These are phyloP conservation scores for Suillus lakei DNA, from an alignment of 768 basidiomycete genomes.

Conservation along the genomic window DNA sequence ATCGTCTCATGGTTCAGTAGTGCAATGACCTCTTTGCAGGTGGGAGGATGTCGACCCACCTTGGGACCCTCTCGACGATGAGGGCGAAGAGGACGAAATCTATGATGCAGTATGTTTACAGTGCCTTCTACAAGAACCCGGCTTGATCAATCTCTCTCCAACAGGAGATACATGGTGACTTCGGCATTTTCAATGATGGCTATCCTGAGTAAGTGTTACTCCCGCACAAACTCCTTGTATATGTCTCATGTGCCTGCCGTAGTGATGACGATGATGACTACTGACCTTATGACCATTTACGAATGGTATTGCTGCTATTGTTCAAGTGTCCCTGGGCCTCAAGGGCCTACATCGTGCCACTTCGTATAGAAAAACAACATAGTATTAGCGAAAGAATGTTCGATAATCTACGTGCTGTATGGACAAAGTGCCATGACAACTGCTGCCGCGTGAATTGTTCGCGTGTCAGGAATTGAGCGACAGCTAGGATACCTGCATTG, in stretches of 20 bases:
- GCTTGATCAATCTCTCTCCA: background rate
- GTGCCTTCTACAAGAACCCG: background rate
- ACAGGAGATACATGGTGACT: constrained; percentile 3
- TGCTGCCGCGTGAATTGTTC: no score
- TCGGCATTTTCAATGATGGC: constrained; percentile 5
- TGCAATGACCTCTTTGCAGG: constrained; percentile 12
- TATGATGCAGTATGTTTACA: background rate
- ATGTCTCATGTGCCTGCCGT: no score
- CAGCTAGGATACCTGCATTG: no score
- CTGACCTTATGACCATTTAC: background rate
- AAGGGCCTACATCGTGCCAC: background rate
- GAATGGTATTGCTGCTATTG: background rate
- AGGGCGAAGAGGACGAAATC: constrained; percentile 28
- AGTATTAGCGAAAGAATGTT: no score
- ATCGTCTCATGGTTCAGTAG: no score
- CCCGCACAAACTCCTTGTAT: background rate
- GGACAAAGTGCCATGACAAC: no score
- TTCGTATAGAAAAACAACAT: no score
- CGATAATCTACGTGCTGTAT: no score
- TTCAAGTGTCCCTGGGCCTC: background rate
- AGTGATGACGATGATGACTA: background rate
- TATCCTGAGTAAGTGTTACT: constrained; percentile 3
- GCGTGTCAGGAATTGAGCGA: no score
- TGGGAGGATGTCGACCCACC: constrained; percentile 23
- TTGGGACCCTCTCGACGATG: constrained; percentile 31